These are phyloP conservation scores for Carex scoparia DNA, from an alignment of 176 grass and related monocot genomes.

Conservation along the genomic window DNA sequence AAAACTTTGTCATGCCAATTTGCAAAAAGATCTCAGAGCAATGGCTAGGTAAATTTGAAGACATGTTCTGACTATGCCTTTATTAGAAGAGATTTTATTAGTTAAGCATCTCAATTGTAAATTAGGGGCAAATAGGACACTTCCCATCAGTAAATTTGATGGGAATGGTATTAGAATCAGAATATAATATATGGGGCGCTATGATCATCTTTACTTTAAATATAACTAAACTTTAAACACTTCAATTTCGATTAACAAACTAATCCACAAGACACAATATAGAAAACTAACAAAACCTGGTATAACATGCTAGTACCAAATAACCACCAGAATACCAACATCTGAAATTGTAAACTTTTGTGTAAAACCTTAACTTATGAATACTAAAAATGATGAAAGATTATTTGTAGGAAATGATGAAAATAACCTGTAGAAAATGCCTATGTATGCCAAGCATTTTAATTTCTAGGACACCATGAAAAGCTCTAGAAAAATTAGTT, in stretches of 20 bases:
- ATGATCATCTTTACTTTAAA: neutral
- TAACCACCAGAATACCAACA: neutral
- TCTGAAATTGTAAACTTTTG: neutral
- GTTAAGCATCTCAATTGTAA: neutral
- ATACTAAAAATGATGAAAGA: neutral
- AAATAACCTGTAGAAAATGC: slow-evolving; percentile 13
- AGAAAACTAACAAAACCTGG: neutral
- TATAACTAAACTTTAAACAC: neutral
- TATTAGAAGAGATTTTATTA: neutral
- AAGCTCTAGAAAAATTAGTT: slow-evolving; percentile 1
- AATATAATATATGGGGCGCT: neutral
- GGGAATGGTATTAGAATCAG: neutral
- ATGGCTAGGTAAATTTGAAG: neutral
- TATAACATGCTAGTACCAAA: neutral
- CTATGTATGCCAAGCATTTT: slow-evolving; percentile 8
- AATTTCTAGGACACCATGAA: neutral
- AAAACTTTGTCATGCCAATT: neutral
- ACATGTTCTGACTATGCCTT: neutral
- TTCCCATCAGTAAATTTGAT: neutral
- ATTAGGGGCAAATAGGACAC: neutral
- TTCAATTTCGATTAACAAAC: neutral
- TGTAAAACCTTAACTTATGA: neutral
- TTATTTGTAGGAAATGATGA: neutral
- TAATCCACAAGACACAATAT: neutral
- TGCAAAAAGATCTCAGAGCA: neutral